Evolutionary conservation across 2,329 filamentous ascomycete species (phyloP).

Genomic region (Myriangium duriaei): DNA sequence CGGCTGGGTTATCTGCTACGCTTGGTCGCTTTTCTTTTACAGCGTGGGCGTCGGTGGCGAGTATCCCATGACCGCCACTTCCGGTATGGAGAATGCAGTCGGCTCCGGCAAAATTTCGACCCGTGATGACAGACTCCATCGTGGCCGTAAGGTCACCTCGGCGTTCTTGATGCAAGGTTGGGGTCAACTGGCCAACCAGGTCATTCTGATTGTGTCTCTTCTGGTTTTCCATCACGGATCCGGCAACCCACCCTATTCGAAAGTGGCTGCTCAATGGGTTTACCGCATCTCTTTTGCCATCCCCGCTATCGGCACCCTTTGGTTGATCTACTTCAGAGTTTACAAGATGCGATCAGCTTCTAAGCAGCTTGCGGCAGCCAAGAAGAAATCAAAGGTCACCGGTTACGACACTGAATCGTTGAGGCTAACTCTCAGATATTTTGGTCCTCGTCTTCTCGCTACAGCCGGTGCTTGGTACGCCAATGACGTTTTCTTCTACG

Average conservation of each 20-base stretch:
- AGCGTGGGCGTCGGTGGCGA: conserved; percentile 65
- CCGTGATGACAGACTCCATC: conserved; percentile 83
- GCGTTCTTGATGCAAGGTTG: conserved; percentile 98
- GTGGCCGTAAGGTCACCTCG: conserved; percentile 87
- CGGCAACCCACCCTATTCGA: conserved; percentile 65
- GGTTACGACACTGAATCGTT: conserved; percentile 86
- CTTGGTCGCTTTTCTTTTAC: conserved; percentile 89
- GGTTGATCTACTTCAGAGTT: conserved; percentile 91
- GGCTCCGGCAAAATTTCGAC: conserved; percentile 80
- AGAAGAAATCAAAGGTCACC: conserved; percentile 76
- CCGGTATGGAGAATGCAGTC: conserved; percentile 83
- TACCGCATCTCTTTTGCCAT: conserved; percentile 89
- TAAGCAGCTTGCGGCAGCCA: conserved; percentile 67
- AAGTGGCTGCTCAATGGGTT: conserved; percentile 70
- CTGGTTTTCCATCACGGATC: conserved; percentile 76
- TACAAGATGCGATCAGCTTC: conserved; percentile 88
- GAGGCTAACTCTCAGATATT: conserved; percentile 64
- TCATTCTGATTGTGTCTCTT: conserved; percentile 71
- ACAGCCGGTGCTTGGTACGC: conserved; percentile 86
- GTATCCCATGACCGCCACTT: conserved; percentile 93
- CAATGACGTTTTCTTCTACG: conserved; percentile 98
- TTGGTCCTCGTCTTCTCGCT: conserved; percentile 73
- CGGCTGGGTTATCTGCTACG: conserved; percentile 96
- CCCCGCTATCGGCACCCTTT: conserved; percentile 78
- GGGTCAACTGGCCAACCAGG: conserved; percentile 93